These are phyloP conservation scores for Syncephalastrum sp. DNA, from an alignment of 371 early-diverging fungal genomes.

Conservation along the genomic window DNA sequence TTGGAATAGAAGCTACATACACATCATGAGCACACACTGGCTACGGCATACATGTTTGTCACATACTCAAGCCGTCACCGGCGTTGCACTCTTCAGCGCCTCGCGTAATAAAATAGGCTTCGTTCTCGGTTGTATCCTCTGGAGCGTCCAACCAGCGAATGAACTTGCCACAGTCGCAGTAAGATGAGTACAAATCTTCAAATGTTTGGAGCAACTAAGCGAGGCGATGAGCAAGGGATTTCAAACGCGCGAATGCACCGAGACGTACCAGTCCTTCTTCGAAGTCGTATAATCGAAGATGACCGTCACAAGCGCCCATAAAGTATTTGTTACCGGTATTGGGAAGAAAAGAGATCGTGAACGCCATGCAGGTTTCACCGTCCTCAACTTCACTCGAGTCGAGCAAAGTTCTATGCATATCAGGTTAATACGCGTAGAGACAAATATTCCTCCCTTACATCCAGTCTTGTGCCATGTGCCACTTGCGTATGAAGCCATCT, in stretches of 20 bases:
- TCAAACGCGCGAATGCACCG: not conserved
- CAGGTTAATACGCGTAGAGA: not conserved
- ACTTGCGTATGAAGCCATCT: slow-evolving; percentile 89
- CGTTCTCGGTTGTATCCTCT: slow-evolving; percentile 13
- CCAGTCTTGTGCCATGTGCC: slow-evolving; percentile 82
- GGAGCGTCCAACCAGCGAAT: slow-evolving; percentile 63
- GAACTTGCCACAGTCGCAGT: slow-evolving; percentile 89
- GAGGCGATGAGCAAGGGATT: not conserved
- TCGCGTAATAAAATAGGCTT: slow-evolving; percentile 79
- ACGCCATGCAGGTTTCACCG: slow-evolving; percentile 91
- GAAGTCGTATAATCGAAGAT: slow-evolving; percentile 85
- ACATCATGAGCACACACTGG: slow-evolving; percentile 1
- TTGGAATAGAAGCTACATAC: slow-evolving; percentile 70
- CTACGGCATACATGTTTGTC: not conserved
- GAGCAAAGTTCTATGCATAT: slow-evolving; percentile 42
- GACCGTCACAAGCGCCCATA: slow-evolving; percentile 85
- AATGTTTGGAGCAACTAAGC: slow-evolving; percentile 74
- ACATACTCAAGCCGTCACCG: slow-evolving; percentile 76
- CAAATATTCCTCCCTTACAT: slow-evolving; percentile 29
- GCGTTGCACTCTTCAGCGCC: slow-evolving; percentile 89
- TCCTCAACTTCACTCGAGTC: slow-evolving; percentile 69
- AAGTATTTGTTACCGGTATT: slow-evolving; percentile 91
- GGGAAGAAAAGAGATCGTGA: slow-evolving; percentile 90
- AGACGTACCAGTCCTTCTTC: slow-evolving; percentile 65
- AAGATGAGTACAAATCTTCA: slow-evolving; percentile 79